phyloP scores from a whole-genome alignment of 2,329 filamentous ascomycete species.

The Paecilomyces sp. region DNA sequence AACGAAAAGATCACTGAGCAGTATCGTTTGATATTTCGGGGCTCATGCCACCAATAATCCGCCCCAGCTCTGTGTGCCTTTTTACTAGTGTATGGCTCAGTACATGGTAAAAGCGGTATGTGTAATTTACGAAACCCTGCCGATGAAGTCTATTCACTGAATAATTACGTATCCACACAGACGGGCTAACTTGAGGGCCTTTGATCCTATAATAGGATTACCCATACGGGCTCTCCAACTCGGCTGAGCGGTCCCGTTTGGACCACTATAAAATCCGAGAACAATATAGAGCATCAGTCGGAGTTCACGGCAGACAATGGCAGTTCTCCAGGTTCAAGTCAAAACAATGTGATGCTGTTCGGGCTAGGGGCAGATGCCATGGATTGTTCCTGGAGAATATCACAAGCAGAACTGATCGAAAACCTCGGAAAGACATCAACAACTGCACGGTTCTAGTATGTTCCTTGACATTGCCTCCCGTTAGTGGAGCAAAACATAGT shows the following conservation, averaged over 20 bases:
- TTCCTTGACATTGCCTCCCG: not conserved
- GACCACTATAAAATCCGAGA: not conserved
- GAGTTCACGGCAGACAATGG: not conserved
- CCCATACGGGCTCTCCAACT: not conserved
- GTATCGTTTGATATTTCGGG: not conserved
- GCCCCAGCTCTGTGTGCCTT: not conserved
- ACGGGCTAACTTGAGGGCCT: not conserved
- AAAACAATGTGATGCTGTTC: not conserved
- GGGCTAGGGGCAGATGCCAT: not conserved
- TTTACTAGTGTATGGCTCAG: not conserved
- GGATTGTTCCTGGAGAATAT: not conserved
- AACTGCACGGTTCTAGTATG: not conserved
- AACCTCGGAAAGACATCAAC: not conserved
- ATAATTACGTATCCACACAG: not conserved
- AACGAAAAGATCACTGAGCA: not conserved
- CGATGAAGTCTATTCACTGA: not conserved
- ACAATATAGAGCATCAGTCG: not conserved
- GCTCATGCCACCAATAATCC: not conserved
- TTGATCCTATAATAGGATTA: not conserved
- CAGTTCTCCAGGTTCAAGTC: not conserved
- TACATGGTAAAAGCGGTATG: not conserved
- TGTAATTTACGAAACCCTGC: not conserved
- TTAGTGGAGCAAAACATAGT: not conserved
- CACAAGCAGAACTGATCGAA: not conserved
- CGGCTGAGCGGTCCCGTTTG: not conserved